A percentile compares a stretch with the other conserved stretches of the same genome.
phyloP scores from a whole-genome alignment of 2,329 filamentous ascomycete species.

The Monilinia vaccinii-corymbosi region DNA sequence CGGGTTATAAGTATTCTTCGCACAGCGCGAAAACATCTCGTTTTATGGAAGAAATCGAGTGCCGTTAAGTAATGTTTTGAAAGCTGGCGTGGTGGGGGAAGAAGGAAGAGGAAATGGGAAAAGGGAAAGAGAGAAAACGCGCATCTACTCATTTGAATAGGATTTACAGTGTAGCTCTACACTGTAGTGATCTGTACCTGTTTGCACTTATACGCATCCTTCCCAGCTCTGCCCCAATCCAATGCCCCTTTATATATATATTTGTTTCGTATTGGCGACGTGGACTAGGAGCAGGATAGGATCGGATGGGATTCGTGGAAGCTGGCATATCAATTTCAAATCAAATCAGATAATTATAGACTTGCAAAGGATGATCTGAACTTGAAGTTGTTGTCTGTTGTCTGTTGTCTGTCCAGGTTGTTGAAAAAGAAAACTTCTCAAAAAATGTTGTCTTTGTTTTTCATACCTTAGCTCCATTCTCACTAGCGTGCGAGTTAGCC shows the following conservation, averaged over 20 bases:
- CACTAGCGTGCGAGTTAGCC: background rate
- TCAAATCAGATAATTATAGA: too few species aligned
- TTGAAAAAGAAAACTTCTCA: too few species aligned
- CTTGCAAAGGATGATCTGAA: background rate
- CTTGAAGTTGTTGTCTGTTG: too few species aligned
- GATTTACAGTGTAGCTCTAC: background rate
- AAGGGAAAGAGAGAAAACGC: background rate
- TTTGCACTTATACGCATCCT: background rate
- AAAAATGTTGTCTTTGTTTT: background rate
- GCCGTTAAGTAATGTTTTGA: constrained; percentile 15
- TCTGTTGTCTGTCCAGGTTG: too few species aligned
- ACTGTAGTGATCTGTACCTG: too few species aligned
- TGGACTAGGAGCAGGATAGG: background rate
- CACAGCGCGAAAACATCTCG: constrained; percentile 60
- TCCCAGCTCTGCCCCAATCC: too few species aligned
- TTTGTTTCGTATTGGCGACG: background rate
- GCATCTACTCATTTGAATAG: background rate
- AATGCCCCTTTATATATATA: background rate
- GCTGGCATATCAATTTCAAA: background rate
- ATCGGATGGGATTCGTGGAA: background rate
- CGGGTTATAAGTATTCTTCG: constrained; percentile 53
- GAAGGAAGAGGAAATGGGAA: background rate
- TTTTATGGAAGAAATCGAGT: constrained; percentile 27
- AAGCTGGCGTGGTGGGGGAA: constrained; percentile 11
- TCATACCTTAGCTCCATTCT: background rate